Conservation (phyloP, 129 eudicot genomes). For the Glebionis coronaria region DNA sequence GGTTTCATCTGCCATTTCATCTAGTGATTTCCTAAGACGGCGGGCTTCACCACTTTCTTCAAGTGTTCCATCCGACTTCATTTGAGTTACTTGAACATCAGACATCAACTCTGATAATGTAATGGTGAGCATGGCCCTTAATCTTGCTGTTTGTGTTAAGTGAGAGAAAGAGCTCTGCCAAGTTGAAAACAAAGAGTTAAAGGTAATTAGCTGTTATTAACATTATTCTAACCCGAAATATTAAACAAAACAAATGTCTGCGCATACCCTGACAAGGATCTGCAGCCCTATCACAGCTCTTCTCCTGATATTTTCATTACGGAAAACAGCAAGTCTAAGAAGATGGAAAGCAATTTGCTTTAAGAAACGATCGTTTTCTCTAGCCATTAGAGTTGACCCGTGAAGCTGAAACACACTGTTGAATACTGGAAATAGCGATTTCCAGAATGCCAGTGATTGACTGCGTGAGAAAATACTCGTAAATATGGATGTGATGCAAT, state of each 20-base stretch:
- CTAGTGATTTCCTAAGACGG: slow-evolving; percentile 85
- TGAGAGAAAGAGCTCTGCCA: slow-evolving; percentile 89
- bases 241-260: slow-evolving; percentile 1
- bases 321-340: slow-evolving; percentile 90
- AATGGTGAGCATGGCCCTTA: slow-evolving; percentile 91
- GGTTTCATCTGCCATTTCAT: slow-evolving; percentile 87
- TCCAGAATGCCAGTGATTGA: slow-evolving; percentile 91
- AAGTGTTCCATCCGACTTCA: slow-evolving; percentile 95
- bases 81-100: slow-evolving; percentile 95
- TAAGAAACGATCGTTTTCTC: slow-evolving; percentile 96
- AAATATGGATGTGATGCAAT: slow-evolving; percentile 90
- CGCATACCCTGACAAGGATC: slow-evolving; percentile 87
- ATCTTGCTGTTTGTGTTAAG: slow-evolving; percentile 80
- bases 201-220: slow-evolving; percentile 13
- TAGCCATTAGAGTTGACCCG: slow-evolving; percentile 92
- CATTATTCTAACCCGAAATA: background rate
- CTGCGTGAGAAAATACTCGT: slow-evolving; percentile 80
- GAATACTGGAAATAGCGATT: slow-evolving; percentile 84
- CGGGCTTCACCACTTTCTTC: slow-evolving; percentile 99
- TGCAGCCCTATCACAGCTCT: slow-evolving; percentile 93
- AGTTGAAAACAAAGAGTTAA: slow-evolving; percentile 12
- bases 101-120: slow-evolving; percentile 98
- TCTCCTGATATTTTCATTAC: slow-evolving; percentile 83
- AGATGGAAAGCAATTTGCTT: slow-evolving; percentile 98
- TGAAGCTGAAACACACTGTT: slow-evolving; percentile 81